Base-by-base conservation (phyloP, 1,284 basidiomycete species). In the Pisolithus thermaeus region DNA sequence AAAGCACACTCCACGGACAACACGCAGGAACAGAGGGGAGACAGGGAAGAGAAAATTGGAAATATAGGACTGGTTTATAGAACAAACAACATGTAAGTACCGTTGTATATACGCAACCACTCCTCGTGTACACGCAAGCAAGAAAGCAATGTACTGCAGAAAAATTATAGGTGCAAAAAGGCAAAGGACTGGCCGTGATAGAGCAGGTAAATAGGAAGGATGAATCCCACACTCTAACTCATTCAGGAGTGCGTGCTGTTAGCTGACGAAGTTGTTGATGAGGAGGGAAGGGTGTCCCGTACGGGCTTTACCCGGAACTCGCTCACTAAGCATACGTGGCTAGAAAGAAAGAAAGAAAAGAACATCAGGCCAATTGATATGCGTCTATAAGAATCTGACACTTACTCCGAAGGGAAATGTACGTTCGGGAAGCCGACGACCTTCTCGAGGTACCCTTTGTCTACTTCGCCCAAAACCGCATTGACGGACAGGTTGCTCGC, bases 381-480 rank as follows among this genome's bases (percentile, higher is more conserved):
- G 58, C 59, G 51, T 36, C 54, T 51, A 44, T 46, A 36, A 52
- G n/a, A 37, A 47, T 42, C 53, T 49, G 42, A 14, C 38, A 87
- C 91, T 68, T 70, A 95, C 92, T 95, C 92, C 57, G 90, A 94
- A 37, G 95, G 93, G 78, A 95, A 97, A 67, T 97, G 92, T 7
- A 87, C 85, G 67, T 97, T 97, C 39, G 96, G 96, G 79, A 99
- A 99, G 28, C 97, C 97, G 49, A 98, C 95, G 9, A 85, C 84
- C 72, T 92, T 94, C 62, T 87, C 82, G 61, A 98, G 70, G 73
- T 99, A 99, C 27, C 69, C 69, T 62, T 77, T 79, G 68, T 98
- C 95, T 50, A 98, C 85, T 66, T 91, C 92, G 18, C 92, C 92
- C 44, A 99, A 75, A 38, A 97, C 83, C 18, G 87, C 87, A 53